phyloP scores from a whole-genome alignment of 768 basidiomycete genomes.

The Mrakia blollopis region DNA sequence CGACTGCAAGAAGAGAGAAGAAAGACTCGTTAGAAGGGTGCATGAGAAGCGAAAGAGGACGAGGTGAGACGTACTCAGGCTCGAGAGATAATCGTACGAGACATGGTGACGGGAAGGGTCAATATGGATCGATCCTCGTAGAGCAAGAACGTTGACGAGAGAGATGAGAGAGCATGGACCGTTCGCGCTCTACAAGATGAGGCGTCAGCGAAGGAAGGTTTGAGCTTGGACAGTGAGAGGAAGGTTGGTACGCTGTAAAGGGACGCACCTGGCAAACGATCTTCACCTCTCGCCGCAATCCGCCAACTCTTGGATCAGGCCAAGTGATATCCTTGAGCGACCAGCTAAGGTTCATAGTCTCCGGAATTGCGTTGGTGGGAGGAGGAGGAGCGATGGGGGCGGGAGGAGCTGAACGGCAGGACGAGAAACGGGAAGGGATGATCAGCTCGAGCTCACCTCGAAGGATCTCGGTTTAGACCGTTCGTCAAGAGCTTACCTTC shows the following conservation, averaged over 20 bases:
- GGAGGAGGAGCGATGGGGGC: not conserved
- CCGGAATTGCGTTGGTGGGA: not conserved
- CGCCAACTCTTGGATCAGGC: conserved; percentile 38
- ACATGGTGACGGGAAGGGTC: not conserved
- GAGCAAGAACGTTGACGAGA: conserved; percentile 80
- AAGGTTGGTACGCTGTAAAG: not conserved
- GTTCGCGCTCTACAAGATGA: conserved; percentile 33
- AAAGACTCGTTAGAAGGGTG: not conserved
- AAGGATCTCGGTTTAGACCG: not conserved
- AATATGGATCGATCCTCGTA: conserved; percentile 75
- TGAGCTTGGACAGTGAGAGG: not conserved
- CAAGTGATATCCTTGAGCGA: conserved; percentile 37
- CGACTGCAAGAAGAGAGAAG: not conserved
- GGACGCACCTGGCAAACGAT: conserved; percentile 35
- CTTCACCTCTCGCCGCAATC: conserved; percentile 33
- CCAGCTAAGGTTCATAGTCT: conserved; percentile 25
- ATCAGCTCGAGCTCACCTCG: not conserved
- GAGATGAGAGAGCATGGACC: conserved; percentile 37
- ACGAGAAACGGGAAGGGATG: not conserved
- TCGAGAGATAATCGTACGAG: conserved; percentile 26
- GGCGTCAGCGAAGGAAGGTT: not conserved
- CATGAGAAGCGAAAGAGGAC: not conserved
- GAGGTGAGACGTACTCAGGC: not conserved
- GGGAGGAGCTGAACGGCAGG: not conserved
- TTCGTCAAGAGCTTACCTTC: not conserved